These are phyloP conservation scores for Neurospora intermedia DNA, from an alignment of 495 filamentous ascomycete genomes.

Conservation along the genomic window DNA sequence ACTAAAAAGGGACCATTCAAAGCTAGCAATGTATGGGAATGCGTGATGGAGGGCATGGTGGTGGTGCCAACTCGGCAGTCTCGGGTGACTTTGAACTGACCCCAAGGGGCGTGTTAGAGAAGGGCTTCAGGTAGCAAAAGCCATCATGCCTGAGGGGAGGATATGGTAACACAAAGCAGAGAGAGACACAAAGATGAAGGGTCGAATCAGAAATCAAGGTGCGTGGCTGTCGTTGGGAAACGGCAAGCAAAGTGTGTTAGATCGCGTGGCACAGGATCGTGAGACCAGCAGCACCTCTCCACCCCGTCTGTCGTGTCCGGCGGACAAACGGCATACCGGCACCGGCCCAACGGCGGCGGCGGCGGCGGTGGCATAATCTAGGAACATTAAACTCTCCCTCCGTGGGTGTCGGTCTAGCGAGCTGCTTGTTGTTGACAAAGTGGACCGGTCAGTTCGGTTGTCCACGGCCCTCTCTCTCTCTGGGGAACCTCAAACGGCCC, in stretches of 20 bases:
- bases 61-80: not conserved
- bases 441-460: not conserved
- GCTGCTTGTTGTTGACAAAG: not conserved
- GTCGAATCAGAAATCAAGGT: not conserved
- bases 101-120: not conserved
- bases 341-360: not conserved
- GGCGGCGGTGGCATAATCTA: not conserved
- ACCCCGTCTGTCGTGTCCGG: not conserved
- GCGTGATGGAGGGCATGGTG: not conserved
- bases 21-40: not conserved
- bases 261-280: not conserved
- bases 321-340: not conserved
- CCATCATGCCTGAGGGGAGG: not conserved
- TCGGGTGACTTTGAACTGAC: not conserved
- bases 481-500: not conserved
- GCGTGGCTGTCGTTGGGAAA: not conserved
- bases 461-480: not conserved
- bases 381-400: not conserved
- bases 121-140: not conserved
- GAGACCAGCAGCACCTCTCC: not conserved
- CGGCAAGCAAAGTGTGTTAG: not conserved
- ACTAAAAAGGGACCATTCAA: not conserved
- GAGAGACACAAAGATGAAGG: not conserved
- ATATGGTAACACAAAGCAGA: not conserved
- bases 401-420: not conserved